Conservation (phyloP, 768 basidiomycete genomes). For the Phanerochaete carnosa region DNA sequence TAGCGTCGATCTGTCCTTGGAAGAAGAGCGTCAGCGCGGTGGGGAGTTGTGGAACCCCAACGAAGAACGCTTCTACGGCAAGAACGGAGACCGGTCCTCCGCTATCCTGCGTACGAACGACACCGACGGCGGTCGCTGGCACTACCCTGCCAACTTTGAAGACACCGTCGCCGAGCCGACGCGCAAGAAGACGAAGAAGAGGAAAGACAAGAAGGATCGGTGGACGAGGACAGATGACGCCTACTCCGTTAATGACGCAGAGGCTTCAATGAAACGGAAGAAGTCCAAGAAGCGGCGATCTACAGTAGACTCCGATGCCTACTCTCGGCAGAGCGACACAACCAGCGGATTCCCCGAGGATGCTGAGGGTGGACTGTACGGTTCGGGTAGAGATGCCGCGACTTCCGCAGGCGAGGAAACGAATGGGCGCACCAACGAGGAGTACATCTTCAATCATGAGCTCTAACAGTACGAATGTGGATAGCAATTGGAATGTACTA, state of each 20-base stretch:
- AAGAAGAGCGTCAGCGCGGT: conserved; percentile 24
- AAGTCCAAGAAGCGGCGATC: conserved; percentile 62
- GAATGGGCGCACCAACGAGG: conserved; percentile 31
- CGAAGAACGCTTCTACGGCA: conserved; percentile 73
- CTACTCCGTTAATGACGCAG: conserved; percentile 44
- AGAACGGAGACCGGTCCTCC: conserved; percentile 33
- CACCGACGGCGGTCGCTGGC: conserved; percentile 63
- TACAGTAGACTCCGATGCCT: conserved; percentile 36
- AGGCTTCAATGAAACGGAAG: conserved; percentile 44
- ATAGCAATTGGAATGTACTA: conserved; percentile 1
- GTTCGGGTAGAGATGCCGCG: conserved; percentile 17
- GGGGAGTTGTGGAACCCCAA: conserved; percentile 70
- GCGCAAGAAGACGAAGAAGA: conserved; percentile 37
- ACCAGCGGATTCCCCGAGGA: conserved; percentile 67
- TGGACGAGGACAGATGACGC: conserved; percentile 89
- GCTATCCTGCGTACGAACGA: conserved; percentile 29
- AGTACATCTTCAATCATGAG: conserved; percentile 63
- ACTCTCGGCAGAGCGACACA: conserved; percentile 32
- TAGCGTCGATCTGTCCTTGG: conserved; percentile 24
- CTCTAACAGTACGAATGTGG: conserved; percentile 36
- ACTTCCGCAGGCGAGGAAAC: not conserved
- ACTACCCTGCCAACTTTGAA: conserved; percentile 82
- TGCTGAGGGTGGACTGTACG: conserved; percentile 66
- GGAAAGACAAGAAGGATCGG: conserved; percentile 77
- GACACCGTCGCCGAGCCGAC: conserved; percentile 43